These are phyloP conservation scores for Myriosclerotinia curreyana DNA, from an alignment of 2,329 filamentous ascomycete genomes.

Conservation along the genomic window DNA sequence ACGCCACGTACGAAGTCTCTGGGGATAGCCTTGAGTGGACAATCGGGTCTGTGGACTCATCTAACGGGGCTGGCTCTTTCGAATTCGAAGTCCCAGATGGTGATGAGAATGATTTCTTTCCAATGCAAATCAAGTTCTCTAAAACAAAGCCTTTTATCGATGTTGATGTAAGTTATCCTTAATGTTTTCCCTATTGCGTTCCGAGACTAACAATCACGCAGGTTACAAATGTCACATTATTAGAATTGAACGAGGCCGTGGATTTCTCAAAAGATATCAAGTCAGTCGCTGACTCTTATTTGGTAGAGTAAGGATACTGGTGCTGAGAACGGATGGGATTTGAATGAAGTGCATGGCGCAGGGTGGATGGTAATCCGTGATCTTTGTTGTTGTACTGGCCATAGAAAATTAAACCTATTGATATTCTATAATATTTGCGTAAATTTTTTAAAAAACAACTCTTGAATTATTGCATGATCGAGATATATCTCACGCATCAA, in stretches of 20 bases:
- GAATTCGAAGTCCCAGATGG: slow-evolving; percentile 90
- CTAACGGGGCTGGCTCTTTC: slow-evolving; percentile 80
- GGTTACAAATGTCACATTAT: slow-evolving; percentile 66
- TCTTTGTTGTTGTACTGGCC: slow-evolving; percentile 24
- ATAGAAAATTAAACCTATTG: slow-evolving; percentile 26
- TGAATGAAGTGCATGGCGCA: slow-evolving; percentile 32
- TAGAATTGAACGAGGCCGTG: slow-evolving; percentile 75
- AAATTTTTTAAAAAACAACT: neutral
- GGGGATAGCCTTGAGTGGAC: slow-evolving; percentile 94
- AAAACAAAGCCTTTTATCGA: slow-evolving; percentile 86
- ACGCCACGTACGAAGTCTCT: slow-evolving; percentile 89
- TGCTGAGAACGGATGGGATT: slow-evolving; percentile 30
- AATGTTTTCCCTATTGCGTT: slow-evolving; percentile 12
- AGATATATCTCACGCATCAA: neutral
- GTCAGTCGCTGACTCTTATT: slow-evolving; percentile 71
- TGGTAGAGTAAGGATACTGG: slow-evolving; percentile 60
- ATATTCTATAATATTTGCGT: neutral
- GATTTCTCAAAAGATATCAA: slow-evolving; percentile 80
- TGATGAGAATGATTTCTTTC: slow-evolving; percentile 95
- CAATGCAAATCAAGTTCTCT: slow-evolving; percentile 86
- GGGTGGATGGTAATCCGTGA: slow-evolving; percentile 24
- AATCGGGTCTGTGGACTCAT: slow-evolving; percentile 79
- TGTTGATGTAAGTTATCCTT: slow-evolving; percentile 70
- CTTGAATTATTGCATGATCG: neutral
- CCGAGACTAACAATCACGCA: slow-evolving; percentile 40